Conservation (phyloP, 495 filamentous ascomycete genomes). For the Penicillium cosmopolitanum region DNA sequence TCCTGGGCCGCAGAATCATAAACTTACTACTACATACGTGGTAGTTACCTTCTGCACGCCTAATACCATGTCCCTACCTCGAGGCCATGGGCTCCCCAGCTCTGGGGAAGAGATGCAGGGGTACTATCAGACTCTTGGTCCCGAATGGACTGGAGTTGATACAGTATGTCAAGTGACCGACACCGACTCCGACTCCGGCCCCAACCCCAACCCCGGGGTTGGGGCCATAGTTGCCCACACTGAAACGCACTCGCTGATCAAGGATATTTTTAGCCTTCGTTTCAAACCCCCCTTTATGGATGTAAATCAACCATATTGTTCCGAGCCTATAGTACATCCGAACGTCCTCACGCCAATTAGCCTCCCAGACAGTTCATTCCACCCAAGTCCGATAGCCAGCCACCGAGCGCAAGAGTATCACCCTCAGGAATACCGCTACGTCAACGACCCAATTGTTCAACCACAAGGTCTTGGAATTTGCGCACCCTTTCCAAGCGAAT, state of each 20-base stretch:
- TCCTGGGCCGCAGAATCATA: slow-evolving; percentile 1
- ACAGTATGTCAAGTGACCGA: slow-evolving; percentile 33
- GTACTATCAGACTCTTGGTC: slow-evolving; percentile 34
- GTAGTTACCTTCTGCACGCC: slow-evolving; percentile 7
- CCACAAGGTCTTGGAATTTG: slow-evolving; percentile 46
- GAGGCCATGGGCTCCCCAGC: slow-evolving; percentile 30
- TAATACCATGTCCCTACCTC: slow-evolving; percentile 26
- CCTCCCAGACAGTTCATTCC: slow-evolving; percentile 43
- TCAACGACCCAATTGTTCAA: slow-evolving; percentile 31
- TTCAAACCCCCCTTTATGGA: slow-evolving; percentile 35
- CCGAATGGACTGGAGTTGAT: slow-evolving; percentile 38
- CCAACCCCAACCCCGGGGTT: background rate
- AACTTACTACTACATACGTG: background rate
- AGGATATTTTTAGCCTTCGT: slow-evolving; percentile 19
- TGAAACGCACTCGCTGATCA: slow-evolving; percentile 12
- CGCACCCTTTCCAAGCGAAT: slow-evolving; percentile 40
- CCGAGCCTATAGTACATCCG: slow-evolving; percentile 33
- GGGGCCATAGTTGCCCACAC: background rate
- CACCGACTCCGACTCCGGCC: background rate
- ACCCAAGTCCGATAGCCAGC: slow-evolving; percentile 43
- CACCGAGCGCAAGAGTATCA: slow-evolving; percentile 41
- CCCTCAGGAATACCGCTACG: slow-evolving; percentile 38
- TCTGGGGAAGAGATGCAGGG: slow-evolving; percentile 35
- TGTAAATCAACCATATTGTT: slow-evolving; percentile 38
- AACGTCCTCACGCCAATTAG: slow-evolving; percentile 45